Evolutionary conservation across 2,329 filamentous ascomycete species (phyloP).

Genomic region (Aureobasidium sp.): DNA sequence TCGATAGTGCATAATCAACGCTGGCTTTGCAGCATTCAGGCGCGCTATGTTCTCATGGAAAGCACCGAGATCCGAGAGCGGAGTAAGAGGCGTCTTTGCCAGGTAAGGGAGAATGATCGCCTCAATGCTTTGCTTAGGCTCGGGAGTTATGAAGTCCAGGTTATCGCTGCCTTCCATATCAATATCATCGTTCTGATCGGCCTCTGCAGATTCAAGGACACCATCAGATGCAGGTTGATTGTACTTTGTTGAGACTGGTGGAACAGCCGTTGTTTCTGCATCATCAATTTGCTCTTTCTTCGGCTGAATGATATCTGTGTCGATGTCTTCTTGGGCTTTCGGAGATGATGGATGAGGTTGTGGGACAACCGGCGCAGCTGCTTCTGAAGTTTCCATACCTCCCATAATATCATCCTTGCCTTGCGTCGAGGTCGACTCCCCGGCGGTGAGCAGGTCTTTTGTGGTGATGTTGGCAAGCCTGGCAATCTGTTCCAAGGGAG

Average conservation of each 20-base stretch:
- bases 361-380: not conserved
- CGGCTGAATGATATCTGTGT: constrained; percentile 23
- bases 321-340: not conserved
- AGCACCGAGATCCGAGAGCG: constrained; percentile 32
- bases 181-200: constrained; percentile 11
- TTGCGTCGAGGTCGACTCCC: not conserved
- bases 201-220: not conserved
- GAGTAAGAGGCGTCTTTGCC: constrained; percentile 33
- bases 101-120: constrained; percentile 37
- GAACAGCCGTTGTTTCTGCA: constrained; percentile 17
- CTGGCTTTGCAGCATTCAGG: constrained; percentile 25
- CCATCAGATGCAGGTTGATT: constrained; percentile 12
- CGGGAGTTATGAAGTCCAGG: constrained; percentile 15
- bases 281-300: constrained; percentile 24
- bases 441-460: constrained; percentile 17
- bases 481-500: constrained; percentile 35
- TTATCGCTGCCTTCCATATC: constrained; percentile 14
- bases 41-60: constrained; percentile 29
- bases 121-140: constrained; percentile 30
- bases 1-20: constrained; percentile 21
- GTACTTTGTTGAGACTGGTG: constrained; percentile 17
- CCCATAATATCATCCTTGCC: constrained; percentile 4
- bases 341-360: not conserved
- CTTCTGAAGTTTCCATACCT: not conserved
- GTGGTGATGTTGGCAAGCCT: constrained; percentile 30